These are phyloP conservation scores for Escovopsis weberi DNA, from an alignment of 2,329 filamentous ascomycete species.

Conservation along the genomic window DNA sequence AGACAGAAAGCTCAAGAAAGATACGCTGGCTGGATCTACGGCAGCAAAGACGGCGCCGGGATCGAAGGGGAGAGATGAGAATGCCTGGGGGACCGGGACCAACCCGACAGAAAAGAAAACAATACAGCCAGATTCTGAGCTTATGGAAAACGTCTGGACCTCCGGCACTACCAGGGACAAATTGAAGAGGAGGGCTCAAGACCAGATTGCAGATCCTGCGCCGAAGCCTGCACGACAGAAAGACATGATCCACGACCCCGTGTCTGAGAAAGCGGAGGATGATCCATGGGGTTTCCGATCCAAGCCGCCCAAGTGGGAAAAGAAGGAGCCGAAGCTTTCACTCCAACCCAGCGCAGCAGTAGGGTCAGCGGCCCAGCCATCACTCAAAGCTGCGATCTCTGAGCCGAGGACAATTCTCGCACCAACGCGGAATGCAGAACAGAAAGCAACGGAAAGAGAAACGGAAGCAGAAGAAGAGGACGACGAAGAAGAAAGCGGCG, in stretches of 20 bases:
- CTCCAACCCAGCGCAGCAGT: conserved; percentile 5
- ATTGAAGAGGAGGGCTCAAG: conserved; percentile 16
- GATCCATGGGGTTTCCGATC: conserved; percentile 11
- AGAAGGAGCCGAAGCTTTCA: conserved; percentile 13
- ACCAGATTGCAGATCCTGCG: neutral
- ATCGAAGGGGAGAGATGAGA: conserved; percentile 15
- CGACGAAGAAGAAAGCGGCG: conserved; percentile 11
- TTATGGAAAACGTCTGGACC: conserved; percentile 3
- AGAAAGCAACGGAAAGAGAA: no score
- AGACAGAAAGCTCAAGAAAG: conserved; percentile 26
- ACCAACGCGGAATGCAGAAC: no score
- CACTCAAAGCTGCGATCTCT: neutral
- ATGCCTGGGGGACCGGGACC: conserved; percentile 16
- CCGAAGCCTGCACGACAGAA: conserved; percentile 7
- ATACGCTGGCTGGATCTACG: conserved; percentile 8
- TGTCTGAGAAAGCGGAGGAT: conserved; percentile 8
- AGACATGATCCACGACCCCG: conserved; percentile 14
- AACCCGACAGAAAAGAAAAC: conserved; percentile 15
- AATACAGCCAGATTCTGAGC: conserved; percentile 1
- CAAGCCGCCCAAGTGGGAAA: conserved; percentile 18
- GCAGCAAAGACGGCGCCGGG: conserved; percentile 6
- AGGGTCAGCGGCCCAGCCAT: conserved; percentile 9
- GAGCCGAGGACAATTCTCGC: no score
- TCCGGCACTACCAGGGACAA: neutral
- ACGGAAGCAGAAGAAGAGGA: neutral